These are phyloP conservation scores for Typha latifolia DNA, from an alignment of 176 grass and related monocot species.

Conservation along the genomic window DNA sequence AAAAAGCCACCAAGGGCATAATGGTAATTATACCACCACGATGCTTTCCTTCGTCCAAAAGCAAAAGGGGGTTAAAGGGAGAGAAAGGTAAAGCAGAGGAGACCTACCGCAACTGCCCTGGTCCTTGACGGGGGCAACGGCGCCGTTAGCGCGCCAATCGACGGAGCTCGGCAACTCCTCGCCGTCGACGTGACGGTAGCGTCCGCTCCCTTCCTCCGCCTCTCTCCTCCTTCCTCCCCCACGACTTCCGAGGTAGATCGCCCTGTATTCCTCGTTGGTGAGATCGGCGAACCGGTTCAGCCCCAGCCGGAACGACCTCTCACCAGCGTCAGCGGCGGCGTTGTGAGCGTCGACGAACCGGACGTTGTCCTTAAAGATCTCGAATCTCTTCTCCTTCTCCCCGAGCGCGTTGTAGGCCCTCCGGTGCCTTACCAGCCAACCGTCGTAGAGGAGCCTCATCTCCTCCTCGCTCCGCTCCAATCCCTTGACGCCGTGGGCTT, in stretches of 20 bases:
- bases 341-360: not conserved
- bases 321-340: not conserved
- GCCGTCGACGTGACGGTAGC: not conserved
- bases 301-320: not conserved
- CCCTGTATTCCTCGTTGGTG: not conserved
- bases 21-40: not conserved
- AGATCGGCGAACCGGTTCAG: not conserved
- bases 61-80: not conserved
- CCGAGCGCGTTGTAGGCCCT: not conserved
- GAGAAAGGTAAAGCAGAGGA: too few relatives aligned
- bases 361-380: conserved; percentile 3
- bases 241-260: not conserved
- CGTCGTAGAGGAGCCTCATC: not conserved
- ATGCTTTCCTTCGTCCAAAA: not conserved
- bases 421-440: not conserved
- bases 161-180: not conserved
- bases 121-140: conserved; percentile 10
- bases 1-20: not conserved
- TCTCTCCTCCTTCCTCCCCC: not conserved
- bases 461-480: conserved; percentile 53
- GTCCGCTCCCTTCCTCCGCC: not conserved
- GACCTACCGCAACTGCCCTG: conserved; percentile 10
- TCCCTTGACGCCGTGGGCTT: conserved; percentile 32
- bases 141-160: conserved; percentile 12
- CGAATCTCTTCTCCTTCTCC: not conserved